A percentile compares a stretch with the other conserved stretches of the same genome.
phyloP scores from a whole-genome alignment of 2,329 filamentous ascomycete genomes.

The Fusarium longipes region DNA sequence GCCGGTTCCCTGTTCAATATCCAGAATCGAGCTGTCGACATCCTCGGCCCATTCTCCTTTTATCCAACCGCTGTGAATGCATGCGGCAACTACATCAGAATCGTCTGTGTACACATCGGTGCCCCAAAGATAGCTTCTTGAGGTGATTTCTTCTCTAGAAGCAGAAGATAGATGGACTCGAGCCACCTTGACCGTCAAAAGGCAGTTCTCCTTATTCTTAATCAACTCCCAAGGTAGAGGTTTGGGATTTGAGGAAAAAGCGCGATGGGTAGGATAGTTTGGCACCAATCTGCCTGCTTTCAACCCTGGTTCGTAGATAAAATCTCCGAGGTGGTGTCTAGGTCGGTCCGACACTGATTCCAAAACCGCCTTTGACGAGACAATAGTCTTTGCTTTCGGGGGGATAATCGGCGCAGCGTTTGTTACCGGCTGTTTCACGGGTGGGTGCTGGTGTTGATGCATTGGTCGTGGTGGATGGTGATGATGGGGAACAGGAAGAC shows the following conservation, averaged over 20 bases:
- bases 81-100: constrained; percentile 90
- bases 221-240: constrained; percentile 80
- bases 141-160: constrained; percentile 85
- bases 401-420: constrained; percentile 53
- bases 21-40: constrained; percentile 76
- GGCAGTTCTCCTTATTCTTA: constrained; percentile 85
- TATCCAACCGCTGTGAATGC: constrained; percentile 94
- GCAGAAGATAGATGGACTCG: constrained; percentile 77
- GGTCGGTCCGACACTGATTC: constrained; percentile 77
- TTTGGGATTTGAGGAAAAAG: constrained; percentile 68
- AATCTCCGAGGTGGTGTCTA: constrained; percentile 84
- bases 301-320: constrained; percentile 80
- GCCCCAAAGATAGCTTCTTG: constrained; percentile 86
- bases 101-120: constrained; percentile 96
- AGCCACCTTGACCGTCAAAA: constrained; percentile 87
- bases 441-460: constrained; percentile 40
- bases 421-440: constrained; percentile 41
- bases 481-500: constrained; percentile 56
- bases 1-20: constrained; percentile 57
- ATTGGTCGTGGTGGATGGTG: constrained; percentile 58
- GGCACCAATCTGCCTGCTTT: constrained; percentile 62
- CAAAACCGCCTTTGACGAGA: constrained; percentile 77
- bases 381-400: constrained; percentile 71
- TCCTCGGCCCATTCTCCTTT: constrained; percentile 87
- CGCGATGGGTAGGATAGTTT: constrained; percentile 53